Percentiles rank a stretch among this genome's conserved stretches.
phyloP scores from a whole-genome alignment of 148 eudicot genomes.

The Camellia granthamiana region DNA sequence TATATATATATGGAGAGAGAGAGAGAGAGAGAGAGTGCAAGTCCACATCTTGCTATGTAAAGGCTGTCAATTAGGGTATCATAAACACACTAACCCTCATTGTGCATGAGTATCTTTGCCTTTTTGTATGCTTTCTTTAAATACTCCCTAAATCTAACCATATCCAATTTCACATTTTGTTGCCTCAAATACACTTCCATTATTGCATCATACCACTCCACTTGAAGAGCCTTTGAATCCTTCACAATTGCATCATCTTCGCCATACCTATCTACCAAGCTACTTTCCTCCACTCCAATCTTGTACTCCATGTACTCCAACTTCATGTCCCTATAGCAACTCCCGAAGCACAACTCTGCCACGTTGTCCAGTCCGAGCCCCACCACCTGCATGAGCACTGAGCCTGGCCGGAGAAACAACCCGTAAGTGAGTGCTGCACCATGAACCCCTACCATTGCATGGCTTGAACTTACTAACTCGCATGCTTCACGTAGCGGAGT shows the following conservation, averaged over 20 bases:
- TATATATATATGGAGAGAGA: no score
- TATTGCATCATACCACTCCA: constrained; percentile 23
- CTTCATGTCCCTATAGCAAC: constrained; percentile 33
- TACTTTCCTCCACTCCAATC: constrained; percentile 47
- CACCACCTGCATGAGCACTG: constrained; percentile 48
- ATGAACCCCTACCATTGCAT: constrained; percentile 58
- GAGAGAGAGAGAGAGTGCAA: no score
- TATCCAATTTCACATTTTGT: constrained; percentile 46
- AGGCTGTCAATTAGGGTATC: no score
- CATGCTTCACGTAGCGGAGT: constrained; percentile 41
- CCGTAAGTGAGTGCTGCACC: constrained; percentile 61
- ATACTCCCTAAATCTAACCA: constrained; percentile 35
- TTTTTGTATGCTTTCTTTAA: constrained; percentile 43
- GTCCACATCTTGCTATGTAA: no score
- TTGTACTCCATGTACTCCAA: constrained; percentile 56
- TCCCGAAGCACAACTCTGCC: constrained; percentile 45
- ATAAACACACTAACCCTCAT: neutral
- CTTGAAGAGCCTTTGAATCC: constrained; percentile 26
- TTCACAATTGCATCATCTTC: constrained; percentile 32
- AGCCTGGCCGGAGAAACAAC: constrained; percentile 46
- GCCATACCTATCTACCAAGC: constrained; percentile 41
- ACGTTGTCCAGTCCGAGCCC: constrained; percentile 46
- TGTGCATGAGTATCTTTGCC: constrained; percentile 42
- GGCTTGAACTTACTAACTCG: constrained; percentile 40
- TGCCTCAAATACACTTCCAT: constrained; percentile 52